Percentiles rank a stretch among this genome's conserved stretches.
Conservation (phyloP, 2,329 filamentous ascomycete species). For the Pseudodiploospora longispora region DNA sequence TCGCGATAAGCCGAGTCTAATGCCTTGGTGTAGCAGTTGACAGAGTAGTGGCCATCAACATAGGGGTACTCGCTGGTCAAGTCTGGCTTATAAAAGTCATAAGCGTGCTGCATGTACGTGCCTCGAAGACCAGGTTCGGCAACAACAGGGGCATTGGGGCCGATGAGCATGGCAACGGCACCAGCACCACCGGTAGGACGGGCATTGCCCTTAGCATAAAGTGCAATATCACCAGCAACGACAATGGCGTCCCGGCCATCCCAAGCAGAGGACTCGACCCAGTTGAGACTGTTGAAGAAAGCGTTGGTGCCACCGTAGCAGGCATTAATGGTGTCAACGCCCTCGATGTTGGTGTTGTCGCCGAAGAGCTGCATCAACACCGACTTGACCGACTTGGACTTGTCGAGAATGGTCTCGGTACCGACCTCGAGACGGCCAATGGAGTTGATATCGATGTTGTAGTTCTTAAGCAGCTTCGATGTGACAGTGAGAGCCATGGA, state of each 20-base stretch:
- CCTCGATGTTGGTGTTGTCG: constrained; percentile 77
- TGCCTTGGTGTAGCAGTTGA: constrained; percentile 74
- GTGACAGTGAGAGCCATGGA: constrained; percentile 72
- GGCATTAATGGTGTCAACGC: constrained; percentile 75
- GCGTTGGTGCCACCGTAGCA: constrained; percentile 85
- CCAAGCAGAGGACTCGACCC: constrained; percentile 81
- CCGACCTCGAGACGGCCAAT: constrained; percentile 78
- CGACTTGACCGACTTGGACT: constrained; percentile 86
- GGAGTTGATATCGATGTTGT: constrained; percentile 70
- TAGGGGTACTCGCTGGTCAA: constrained; percentile 80
- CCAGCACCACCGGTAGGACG: constrained; percentile 76
- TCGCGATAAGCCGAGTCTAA: constrained; percentile 75
- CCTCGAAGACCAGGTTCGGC: constrained; percentile 73
- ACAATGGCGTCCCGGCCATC: constrained; percentile 77
- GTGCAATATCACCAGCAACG: constrained; percentile 72
- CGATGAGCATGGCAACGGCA: constrained; percentile 70
- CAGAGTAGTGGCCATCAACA: constrained; percentile 75
- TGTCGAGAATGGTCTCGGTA: constrained; percentile 79
- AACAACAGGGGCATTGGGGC: constrained; percentile 68
- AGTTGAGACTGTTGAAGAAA: constrained; percentile 75
- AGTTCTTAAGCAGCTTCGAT: constrained; percentile 72
- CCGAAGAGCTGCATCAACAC: constrained; percentile 82
- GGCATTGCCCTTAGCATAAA: constrained; percentile 77
- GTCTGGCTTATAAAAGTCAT: constrained; percentile 89
- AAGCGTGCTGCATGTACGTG: constrained; percentile 74